Evolutionary conservation across 208 protist genomes (phyloP), one percentile per base, ranked within the genome.

Genomic region (Wallacemonas sp.): DNA sequence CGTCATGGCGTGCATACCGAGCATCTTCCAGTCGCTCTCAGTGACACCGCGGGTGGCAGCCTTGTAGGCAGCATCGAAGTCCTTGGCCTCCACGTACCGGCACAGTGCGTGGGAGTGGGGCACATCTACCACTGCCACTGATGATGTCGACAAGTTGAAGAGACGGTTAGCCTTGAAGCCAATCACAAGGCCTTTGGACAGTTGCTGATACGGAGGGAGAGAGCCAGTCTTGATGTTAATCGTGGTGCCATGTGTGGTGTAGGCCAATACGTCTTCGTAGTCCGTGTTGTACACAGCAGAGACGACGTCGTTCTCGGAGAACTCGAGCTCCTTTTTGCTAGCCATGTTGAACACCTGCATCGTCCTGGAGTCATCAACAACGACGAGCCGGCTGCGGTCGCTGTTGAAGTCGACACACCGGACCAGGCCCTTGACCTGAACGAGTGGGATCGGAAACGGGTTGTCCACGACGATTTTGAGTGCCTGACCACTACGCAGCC

Each of bases 401-500:
- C 82, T 82, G 66, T 68, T 96, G 24, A 98, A 55, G 71, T 99
- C 96, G 22, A 98, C 70, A 54, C 91, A 97, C 24, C 80, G 81
- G 11, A 99, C 75, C 2, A 88, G 31, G 19, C 39, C 44, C 27
- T 73, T 80, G 26, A 97, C 68, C 62, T 96, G 96, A 34, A 98
- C 66, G n/a, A 99, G 74, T 27, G 79, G 66, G 2, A 88, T 97
- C 1, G 97, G 94, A 58, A 98, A 99, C 11, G 96, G 85, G 73
- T 99, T 99, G 78, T 99, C 93, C 4, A 99, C 71, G 62, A 99
- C 98, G 31, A 99, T 86, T 73, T 98, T 95, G 39, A 97, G 61
- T 11, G 95, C 86, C 31, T 80, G 63, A 21, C 98, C 98, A 55
- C 80, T 95, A 58, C 88, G 86, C 19, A 98, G 84, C 5, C 97